Base-by-base conservation (phyloP, 179 eudicot genomes). In the Silene vulgaris region DNA sequence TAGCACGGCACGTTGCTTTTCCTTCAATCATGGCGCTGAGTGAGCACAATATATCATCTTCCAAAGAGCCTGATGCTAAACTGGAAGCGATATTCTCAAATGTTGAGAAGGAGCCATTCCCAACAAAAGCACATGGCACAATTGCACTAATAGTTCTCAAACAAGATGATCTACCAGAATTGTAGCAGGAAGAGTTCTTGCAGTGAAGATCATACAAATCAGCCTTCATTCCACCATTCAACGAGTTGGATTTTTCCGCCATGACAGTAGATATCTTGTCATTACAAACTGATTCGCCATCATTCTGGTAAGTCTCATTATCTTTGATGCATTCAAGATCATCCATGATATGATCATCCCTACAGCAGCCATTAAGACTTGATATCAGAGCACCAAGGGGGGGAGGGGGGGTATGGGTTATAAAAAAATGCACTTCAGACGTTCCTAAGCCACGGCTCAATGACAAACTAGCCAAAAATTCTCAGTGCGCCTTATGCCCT, bases 71-170 rank as follows among this genome's bases (percentile, higher is more conserved):
- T 82, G 89, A 86, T 17, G 84, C 63, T 32, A 88, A 83, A 61
- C 64, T 73, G 21, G 85, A 85, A 79, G 83, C 84, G 67, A 92
- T 74, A 57, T 84, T 85, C 73, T 86, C 88, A 77, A 90, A 75
- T 29, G 79, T 50, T 29, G 85, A 80, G 74, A 77, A 83, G 40
- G 89, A 87, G 45, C 87, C 82, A 82, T 69, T 69, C 35, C 91
- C 90, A 69, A 93, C 83, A 64, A 70, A 87, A 75, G 93, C 90
- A 83, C 83, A 80, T 32, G 98, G 96, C 74, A 92, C 87, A 87
- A 93, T 67, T 64, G 97, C 88, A 66, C 88, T 86, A 43, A 93
- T 81, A 68, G 84, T 84, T 84, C 97, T 93, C 50, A 75, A 77
- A 87, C 97, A 93, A 75, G 89, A 87, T 67, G 83, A 80, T 80